Conservation (phyloP, 495 filamentous ascomycete species). For the Lophiostoma macrostomum region DNA sequence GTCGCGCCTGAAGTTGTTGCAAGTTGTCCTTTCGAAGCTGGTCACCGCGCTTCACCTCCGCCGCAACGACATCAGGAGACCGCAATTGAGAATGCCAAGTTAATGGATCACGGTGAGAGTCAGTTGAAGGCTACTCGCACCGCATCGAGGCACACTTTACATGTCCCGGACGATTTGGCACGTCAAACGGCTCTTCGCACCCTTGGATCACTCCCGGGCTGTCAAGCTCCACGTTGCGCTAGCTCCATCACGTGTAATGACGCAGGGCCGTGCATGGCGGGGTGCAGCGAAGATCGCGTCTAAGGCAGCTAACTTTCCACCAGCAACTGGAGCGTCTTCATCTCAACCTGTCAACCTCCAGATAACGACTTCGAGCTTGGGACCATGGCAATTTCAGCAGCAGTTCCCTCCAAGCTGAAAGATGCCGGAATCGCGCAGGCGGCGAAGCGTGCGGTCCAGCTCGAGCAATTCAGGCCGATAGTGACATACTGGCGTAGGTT, state of each 20-base stretch:
- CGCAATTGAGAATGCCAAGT: too few species aligned
- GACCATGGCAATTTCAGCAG: constrained; percentile 60
- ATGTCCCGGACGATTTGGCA: too few species aligned
- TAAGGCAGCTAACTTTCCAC: too few species aligned
- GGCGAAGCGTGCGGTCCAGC: constrained; percentile 74
- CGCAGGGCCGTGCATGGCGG: constrained; percentile 9
- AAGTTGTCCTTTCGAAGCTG: constrained; percentile 24
- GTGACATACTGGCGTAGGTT: constrained; percentile 90
- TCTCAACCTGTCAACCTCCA: not conserved
- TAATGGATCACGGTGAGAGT: too few species aligned
- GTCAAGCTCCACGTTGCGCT: constrained; percentile 6
- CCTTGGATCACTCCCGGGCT: too few species aligned
- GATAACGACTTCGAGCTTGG: constrained; percentile 20
- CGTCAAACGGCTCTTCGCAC: too few species aligned
- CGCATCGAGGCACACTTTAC: too few species aligned
- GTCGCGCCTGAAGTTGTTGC: constrained; percentile 20
- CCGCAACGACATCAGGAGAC: too few species aligned
- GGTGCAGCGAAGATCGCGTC: constrained; percentile 1
- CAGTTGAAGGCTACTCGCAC: too few species aligned
- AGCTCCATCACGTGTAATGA: not conserved
- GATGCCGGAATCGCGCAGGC: constrained; percentile 75
- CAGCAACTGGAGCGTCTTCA: not conserved
- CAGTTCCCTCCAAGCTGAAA: constrained; percentile 71
- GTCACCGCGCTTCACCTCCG: too few species aligned
- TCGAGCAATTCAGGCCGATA: constrained; percentile 79